Percentiles rank a stretch among this genome's conserved stretches.
Conservation (phyloP, 805 yeast species). For the Suhomyces sp. region DNA sequence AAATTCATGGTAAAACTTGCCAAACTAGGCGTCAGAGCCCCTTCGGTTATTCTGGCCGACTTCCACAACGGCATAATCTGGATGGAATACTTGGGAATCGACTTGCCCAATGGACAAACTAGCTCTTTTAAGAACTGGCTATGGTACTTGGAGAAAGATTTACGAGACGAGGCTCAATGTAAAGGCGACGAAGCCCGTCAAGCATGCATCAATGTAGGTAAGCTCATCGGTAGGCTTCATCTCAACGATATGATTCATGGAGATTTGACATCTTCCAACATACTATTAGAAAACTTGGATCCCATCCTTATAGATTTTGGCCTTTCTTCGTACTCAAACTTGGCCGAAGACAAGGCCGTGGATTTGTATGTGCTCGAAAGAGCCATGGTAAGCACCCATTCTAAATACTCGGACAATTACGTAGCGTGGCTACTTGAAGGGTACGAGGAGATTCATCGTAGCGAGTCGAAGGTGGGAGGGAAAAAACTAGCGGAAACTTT, state of each 20-base stretch:
- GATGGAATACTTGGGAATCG: slow-evolving; percentile 77
- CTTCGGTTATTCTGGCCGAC: slow-evolving; percentile 74
- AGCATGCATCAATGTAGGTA: slow-evolving; percentile 57
- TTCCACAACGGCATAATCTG: slow-evolving; percentile 75
- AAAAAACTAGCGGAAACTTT: slow-evolving; percentile 52
- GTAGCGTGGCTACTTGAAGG: slow-evolving; percentile 73
- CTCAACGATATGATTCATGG: slow-evolving; percentile 83
- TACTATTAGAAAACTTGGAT: slow-evolving; percentile 45
- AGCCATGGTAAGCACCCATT: slow-evolving; percentile 89
- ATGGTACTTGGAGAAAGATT: slow-evolving; percentile 53
- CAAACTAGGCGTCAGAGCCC: slow-evolving; percentile 62
- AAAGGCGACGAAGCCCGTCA: slow-evolving; percentile 36
- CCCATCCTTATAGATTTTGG: slow-evolving; percentile 91
- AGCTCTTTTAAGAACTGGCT: slow-evolving; percentile 72
- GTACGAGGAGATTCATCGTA: slow-evolving; percentile 43
- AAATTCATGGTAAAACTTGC: slow-evolving; percentile 61
- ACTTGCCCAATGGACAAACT: slow-evolving; percentile 47
- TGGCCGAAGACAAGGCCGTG: slow-evolving; percentile 95
- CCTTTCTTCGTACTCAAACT: slow-evolving; percentile 66
- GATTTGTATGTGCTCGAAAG: slow-evolving; percentile 92
- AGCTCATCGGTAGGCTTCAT: slow-evolving; percentile 69
- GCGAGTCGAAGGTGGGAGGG: slow-evolving; percentile 29
- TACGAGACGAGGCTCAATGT: slow-evolving; percentile 16
- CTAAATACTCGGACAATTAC: slow-evolving; percentile 62
- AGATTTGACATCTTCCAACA: slow-evolving; percentile 88